Base-by-base conservation (phyloP, 768 basidiomycete genomes). In the Arthromyces matolae region DNA sequence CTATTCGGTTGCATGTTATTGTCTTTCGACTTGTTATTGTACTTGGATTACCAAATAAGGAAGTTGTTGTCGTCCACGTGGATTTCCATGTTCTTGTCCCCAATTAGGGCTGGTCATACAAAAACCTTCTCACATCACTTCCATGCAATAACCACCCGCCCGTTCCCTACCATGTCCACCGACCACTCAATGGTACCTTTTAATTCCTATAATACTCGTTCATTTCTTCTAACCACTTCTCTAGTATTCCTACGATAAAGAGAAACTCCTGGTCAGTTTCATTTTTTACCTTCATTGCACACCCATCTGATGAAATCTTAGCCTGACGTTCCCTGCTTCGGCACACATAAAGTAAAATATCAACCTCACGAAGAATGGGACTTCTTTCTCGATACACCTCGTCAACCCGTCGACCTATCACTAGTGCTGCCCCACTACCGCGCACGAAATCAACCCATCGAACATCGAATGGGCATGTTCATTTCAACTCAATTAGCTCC, bases 341-440 rank as follows among this genome's bases (percentile, higher is more conserved):
- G 83, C 45, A 78, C 75, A 1, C 77, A 81, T 53, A 82, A 81
- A 67, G 72, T 89, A 33, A 83, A 80, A 64, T 89, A 85, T 56
- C 71, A 72, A 20, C 70, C 73, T 22, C 69, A 76, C 32, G 73
- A 79, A 13, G 75, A 79, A 50, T 86, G 83, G 78, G 87, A 89
- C 59, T 84, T 81, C 57, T 60, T 73, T 40, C 69, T 86, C 54
- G 77, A 85, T 51, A 71, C 73, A 13, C 71, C 74, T 9, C 65
- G 71, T 47, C 63, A 69, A 27, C 66, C 80, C 9, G 68, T 88
- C 49, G 84, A 89, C 57, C 59, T 86, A 43, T 79, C 83, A 19
- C 77, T 90, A 39, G 76, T 80, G 19, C 71, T 90, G 37, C 88
- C 88, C 1, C 88, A 89, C 59, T 88, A 88, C 59, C 86, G 88